Evolutionary conservation across 176 grass and related monocot species (phyloP).

Genomic region (Secale cereale): DNA sequence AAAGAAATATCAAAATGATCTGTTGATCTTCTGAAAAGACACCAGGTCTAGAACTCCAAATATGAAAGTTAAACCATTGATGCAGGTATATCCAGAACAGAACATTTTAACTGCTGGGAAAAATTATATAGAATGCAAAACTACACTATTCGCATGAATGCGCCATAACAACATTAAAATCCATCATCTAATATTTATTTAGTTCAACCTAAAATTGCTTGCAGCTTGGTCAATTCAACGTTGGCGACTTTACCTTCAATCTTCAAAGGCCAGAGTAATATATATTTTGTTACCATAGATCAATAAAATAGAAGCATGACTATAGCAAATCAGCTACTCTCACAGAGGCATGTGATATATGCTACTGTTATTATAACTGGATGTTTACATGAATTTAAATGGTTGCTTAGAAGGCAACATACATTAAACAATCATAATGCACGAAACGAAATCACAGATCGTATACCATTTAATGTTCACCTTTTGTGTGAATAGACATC

Average conservation of each 20-base stretch:
- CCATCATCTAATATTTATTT: not conserved
- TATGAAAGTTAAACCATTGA: not conserved
- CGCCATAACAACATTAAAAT: not conserved
- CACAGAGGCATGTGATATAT: not conserved
- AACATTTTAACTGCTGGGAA: not conserved
- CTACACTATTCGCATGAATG: not conserved
- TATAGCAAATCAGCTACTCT: not conserved
- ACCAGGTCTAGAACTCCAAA: not conserved
- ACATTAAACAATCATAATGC: conserved; percentile 5
- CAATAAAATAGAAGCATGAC: not conserved
- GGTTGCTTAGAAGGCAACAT: not conserved
- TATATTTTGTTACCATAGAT: conserved; percentile 13
- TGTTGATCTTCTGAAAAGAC: not conserved
- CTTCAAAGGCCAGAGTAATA: conserved; percentile 1
- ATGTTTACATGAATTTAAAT: not conserved
- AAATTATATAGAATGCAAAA: not conserved
- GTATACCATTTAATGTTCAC: conserved; percentile 30
- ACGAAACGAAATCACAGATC: not conserved
- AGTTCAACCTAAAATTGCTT: conserved; percentile 10
- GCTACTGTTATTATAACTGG: not conserved
- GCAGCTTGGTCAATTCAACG: not conserved
- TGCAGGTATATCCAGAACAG: not conserved
- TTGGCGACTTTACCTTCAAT: not conserved
- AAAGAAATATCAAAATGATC: not conserved
- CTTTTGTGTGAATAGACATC: conserved; percentile 58